Conservation (phyloP, 2,329 filamentous ascomycete genomes). For the Xylaria arbuscula region DNA sequence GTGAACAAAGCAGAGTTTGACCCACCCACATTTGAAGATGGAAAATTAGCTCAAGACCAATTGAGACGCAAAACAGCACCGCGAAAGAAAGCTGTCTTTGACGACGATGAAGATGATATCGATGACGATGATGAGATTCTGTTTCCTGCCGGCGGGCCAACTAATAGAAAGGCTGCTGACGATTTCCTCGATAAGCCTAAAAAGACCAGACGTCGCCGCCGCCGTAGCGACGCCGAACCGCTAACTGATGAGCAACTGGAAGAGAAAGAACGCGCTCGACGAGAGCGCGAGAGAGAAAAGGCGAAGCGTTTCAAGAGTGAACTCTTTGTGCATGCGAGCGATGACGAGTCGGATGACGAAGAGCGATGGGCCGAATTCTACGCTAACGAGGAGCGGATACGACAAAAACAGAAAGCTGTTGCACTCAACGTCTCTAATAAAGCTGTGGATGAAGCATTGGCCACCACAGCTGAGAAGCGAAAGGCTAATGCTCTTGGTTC, state of each 20-base stretch:
- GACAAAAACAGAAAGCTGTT: conserved; percentile 62
- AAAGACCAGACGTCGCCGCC: conserved; percentile 70
- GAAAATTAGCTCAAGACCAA: conserved; percentile 78
- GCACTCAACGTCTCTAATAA: conserved; percentile 41
- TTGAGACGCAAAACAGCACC: conserved; percentile 75
- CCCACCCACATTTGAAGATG: conserved; percentile 81
- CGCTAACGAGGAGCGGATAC: conserved; percentile 73
- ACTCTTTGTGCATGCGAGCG: conserved; percentile 81
- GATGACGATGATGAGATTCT: conserved; percentile 68
- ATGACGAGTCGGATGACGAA: conserved; percentile 89
- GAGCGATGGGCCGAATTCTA: conserved; percentile 74
- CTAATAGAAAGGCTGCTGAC: conserved; percentile 64
- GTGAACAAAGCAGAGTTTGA: conserved; percentile 83
- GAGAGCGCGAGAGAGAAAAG: conserved; percentile 79
- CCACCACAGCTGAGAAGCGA: conserved; percentile 48
- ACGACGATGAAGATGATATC: conserved; percentile 74
- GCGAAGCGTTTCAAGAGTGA: conserved; percentile 84
- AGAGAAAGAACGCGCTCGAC: conserved; percentile 69
- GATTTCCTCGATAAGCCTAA: conserved; percentile 65
- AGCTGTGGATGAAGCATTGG: conserved; percentile 17
- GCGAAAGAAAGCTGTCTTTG: conserved; percentile 70
- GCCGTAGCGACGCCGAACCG: conserved; percentile 57
- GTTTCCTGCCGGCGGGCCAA: conserved; percentile 77
- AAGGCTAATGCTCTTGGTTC: conserved; percentile 34
- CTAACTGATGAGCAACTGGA: conserved; percentile 72